Conservation (phyloP, 345 rosid species). For the Eucalyptus cladocalyx region DNA sequence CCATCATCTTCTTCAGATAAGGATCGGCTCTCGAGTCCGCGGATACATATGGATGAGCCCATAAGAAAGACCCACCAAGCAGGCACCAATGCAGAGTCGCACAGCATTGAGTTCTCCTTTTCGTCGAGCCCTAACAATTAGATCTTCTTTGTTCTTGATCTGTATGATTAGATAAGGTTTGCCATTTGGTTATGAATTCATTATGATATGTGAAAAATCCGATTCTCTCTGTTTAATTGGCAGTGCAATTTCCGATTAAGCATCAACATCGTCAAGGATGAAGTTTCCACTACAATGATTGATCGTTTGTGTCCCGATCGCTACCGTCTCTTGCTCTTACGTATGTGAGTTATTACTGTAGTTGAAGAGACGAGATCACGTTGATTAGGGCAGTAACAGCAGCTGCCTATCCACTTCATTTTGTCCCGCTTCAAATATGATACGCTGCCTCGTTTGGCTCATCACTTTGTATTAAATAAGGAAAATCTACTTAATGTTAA, state of each 20-base stretch:
- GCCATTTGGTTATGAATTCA: background rate
- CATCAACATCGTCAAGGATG: background rate
- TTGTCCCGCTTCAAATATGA: background rate
- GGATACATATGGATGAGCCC: background rate
- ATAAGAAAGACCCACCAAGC: background rate
- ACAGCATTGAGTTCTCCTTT: background rate
- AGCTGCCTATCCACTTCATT: accelerated
- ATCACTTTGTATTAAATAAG: background rate
- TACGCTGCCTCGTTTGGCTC: background rate
- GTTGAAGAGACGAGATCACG: background rate
- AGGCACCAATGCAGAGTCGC: background rate
- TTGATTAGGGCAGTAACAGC: background rate
- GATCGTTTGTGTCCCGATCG: background rate
- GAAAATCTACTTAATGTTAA: background rate
- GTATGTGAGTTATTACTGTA: too few relatives aligned
- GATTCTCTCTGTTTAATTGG: background rate
- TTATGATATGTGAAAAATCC: background rate
- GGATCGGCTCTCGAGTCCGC: background rate
- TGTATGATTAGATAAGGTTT: background rate
- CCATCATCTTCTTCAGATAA: background rate
- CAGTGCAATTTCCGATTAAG: background rate
- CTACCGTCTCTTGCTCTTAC: background rate
- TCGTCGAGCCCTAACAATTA: background rate
- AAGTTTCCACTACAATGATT: background rate
- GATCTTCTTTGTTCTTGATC: background rate